A percentile compares a stretch with the other conserved stretches of the same genome.
These are phyloP conservation scores for Coniochaeta sp. DNA, from an alignment of 2,329 filamentous ascomycete species.

Conservation along the genomic window DNA sequence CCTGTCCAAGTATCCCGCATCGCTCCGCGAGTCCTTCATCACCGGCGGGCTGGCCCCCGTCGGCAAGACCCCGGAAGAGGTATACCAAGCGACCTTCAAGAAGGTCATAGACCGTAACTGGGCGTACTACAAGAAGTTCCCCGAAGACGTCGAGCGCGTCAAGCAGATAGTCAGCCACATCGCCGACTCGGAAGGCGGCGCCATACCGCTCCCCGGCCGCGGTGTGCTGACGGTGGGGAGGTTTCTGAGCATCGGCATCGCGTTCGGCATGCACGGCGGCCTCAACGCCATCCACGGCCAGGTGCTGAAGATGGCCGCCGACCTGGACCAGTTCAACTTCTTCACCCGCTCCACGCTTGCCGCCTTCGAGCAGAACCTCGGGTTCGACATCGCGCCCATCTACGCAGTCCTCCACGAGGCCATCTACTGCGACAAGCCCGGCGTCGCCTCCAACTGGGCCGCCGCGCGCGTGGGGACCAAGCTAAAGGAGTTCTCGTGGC, in stretches of 20 bases:
- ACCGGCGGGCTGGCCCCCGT: conserved; percentile 79
- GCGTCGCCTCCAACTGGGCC: conserved; percentile 64
- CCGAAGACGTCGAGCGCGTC: conserved; percentile 66
- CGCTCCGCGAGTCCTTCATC: conserved; percentile 74
- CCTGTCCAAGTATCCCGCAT: conserved; percentile 70
- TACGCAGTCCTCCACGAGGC: conserved; percentile 86
- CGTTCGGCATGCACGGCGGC: conserved; percentile 73
- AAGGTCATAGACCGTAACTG: conserved; percentile 66
- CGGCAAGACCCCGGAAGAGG: conserved; percentile 61
- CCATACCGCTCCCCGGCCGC: conserved; percentile 59
- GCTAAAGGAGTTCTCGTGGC: conserved; percentile 43
- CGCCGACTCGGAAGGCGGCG: conserved; percentile 39
- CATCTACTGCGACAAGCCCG: conserved; percentile 69
- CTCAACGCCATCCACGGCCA: conserved; percentile 68
- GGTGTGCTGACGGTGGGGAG: conserved; percentile 65
- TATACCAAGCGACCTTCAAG: conserved; percentile 66
- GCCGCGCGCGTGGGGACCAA: conserved; percentile 55
- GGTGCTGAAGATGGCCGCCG: conserved; percentile 62
- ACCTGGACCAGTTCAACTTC: conserved; percentile 69
- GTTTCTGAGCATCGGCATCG: conserved; percentile 70
- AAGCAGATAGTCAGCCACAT: conserved; percentile 61
- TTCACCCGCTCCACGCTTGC: conserved; percentile 66
- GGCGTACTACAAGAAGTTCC: conserved; percentile 78
- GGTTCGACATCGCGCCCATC: conserved; percentile 70
- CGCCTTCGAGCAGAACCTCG: conserved; percentile 57